Conservation (phyloP, 345 rosid genomes). For the Firmiana major region DNA sequence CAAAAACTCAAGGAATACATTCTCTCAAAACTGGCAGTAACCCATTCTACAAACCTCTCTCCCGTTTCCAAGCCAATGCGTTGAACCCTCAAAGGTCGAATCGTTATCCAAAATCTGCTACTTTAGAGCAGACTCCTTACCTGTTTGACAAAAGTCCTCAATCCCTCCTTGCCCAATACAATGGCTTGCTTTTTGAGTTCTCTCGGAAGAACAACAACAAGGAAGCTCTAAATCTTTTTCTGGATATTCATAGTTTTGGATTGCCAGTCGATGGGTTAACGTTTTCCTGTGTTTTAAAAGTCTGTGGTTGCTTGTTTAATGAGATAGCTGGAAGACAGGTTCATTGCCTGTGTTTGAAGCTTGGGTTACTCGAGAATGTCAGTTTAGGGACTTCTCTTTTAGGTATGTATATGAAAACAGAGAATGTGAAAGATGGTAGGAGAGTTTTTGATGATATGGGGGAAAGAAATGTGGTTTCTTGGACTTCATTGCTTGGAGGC, state of each 20-base stretch:
- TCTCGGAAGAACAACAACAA: conserved; percentile 50
- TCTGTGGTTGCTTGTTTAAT: conserved; percentile 50
- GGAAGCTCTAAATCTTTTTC: conserved; percentile 50
- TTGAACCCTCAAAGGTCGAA: background rate
- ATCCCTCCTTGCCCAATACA: conserved; percentile 17
- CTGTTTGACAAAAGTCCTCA: conserved; percentile 53
- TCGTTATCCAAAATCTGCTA: background rate
- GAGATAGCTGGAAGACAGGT: conserved; percentile 54
- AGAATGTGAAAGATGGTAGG: conserved; percentile 49
- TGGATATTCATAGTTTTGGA: conserved; percentile 47
- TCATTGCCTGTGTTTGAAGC: conserved; percentile 54
- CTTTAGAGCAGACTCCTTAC: conserved; percentile 21
- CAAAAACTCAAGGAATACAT: conserved; percentile 14
- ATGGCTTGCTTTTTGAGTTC: conserved; percentile 44
- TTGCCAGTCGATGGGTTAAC: conserved; percentile 47
- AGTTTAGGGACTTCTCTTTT: conserved; percentile 80
- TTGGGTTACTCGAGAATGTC: conserved; percentile 54
- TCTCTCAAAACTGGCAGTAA: conserved; percentile 9
- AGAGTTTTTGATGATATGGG: conserved; percentile 61
- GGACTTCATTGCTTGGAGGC: conserved; percentile 82
- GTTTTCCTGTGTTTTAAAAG: conserved; percentile 64
- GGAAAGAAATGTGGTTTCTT: conserved; percentile 69
- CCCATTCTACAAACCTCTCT: conserved; percentile 9
- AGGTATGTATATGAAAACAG: conserved; percentile 69
- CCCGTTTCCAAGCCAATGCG: background rate